These are phyloP conservation scores for Alnus glutinosa DNA, from an alignment of 306 rosid genomes.

Conservation along the genomic window DNA sequence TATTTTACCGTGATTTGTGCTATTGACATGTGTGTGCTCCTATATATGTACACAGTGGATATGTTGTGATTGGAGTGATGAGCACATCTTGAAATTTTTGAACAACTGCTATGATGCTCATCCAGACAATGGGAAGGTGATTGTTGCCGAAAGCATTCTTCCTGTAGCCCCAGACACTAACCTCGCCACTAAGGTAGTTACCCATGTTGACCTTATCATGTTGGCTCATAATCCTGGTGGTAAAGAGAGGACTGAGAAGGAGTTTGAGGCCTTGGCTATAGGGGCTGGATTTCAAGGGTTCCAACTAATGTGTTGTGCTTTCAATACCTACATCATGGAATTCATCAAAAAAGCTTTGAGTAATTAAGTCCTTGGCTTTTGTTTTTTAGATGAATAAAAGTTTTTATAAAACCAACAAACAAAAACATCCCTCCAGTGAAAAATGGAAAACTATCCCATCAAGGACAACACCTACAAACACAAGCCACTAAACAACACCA, in stretches of 20 bases:
- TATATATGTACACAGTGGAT: slow-evolving; percentile 52
- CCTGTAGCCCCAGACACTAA: slow-evolving; percentile 78
- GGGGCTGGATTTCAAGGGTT: slow-evolving; percentile 78
- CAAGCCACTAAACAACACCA: too few relatives aligned
- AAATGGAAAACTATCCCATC: too few relatives aligned
- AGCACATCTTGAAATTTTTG: slow-evolving; percentile 73
- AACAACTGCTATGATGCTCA: slow-evolving; percentile 79
- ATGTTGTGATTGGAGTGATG: slow-evolving; percentile 95
- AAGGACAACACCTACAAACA: too few relatives aligned
- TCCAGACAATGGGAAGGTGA: slow-evolving; percentile 79
- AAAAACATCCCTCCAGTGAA: too few relatives aligned
- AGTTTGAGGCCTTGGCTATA: slow-evolving; percentile 72
- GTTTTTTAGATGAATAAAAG: too few relatives aligned
- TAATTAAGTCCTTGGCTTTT: neutral
- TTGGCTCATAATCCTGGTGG: slow-evolving; percentile 92
- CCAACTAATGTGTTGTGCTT: slow-evolving; percentile 51
- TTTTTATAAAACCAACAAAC: too few relatives aligned
- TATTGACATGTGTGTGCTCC: slow-evolving; percentile 4
- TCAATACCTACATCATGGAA: slow-evolving; percentile 77
- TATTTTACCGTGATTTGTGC: neutral
- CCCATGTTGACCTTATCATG: slow-evolving; percentile 80
- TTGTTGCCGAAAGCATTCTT: slow-evolving; percentile 88
- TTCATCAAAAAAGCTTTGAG: slow-evolving; percentile 61
- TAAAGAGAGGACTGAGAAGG: slow-evolving; percentile 83
- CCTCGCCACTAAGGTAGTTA: slow-evolving; percentile 75